phyloP scores from a whole-genome alignment of 768 basidiomycete species.

The Leccinum ochraceum region DNA sequence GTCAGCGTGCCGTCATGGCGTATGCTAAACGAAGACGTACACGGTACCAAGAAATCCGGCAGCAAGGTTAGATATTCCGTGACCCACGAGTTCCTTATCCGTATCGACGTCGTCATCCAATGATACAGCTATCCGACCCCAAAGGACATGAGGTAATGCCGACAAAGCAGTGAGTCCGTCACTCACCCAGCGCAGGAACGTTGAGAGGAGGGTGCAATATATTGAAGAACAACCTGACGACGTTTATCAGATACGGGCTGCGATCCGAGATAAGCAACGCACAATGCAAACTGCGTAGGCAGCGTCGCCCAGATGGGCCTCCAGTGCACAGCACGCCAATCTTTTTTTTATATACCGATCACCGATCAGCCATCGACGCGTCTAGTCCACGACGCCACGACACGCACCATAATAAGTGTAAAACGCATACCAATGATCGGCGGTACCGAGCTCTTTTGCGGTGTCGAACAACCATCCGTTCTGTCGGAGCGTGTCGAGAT shows the following conservation, averaged over 20 bases:
- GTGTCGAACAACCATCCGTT: conserved; percentile 86
- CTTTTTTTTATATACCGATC: conserved; percentile 36
- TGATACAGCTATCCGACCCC: conserved; percentile 64
- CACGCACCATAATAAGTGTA: conserved; percentile 76
- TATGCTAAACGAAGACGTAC: conserved; percentile 40
- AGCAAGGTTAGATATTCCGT: conserved; percentile 88
- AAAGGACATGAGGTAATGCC: not conserved
- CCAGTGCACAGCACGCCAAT: conserved; percentile 61
- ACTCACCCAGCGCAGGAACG: conserved; percentile 81
- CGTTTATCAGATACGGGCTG: conserved; percentile 25
- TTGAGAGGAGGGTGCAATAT: conserved; percentile 84
- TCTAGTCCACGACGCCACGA: not conserved
- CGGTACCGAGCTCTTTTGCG: conserved; percentile 35
- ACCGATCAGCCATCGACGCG: not conserved
- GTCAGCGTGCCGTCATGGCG: conserved; percentile 3
- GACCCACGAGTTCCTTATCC: conserved; percentile 88
- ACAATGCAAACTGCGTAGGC: conserved; percentile 94
- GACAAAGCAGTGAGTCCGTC: not conserved
- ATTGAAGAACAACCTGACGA: conserved; percentile 73
- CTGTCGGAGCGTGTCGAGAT: conserved; percentile 58
- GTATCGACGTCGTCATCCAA: conserved; percentile 88
- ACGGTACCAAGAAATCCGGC: conserved; percentile 83
- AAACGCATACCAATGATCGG: conserved; percentile 76
- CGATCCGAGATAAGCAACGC: conserved; percentile 33
- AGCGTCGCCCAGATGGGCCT: conserved; percentile 75